Evolutionary conservation across 176 grass and related monocot genomes (phyloP), one percentile per base, ranked within the genome.

Genomic region (Eragrostis curvula): DNA sequence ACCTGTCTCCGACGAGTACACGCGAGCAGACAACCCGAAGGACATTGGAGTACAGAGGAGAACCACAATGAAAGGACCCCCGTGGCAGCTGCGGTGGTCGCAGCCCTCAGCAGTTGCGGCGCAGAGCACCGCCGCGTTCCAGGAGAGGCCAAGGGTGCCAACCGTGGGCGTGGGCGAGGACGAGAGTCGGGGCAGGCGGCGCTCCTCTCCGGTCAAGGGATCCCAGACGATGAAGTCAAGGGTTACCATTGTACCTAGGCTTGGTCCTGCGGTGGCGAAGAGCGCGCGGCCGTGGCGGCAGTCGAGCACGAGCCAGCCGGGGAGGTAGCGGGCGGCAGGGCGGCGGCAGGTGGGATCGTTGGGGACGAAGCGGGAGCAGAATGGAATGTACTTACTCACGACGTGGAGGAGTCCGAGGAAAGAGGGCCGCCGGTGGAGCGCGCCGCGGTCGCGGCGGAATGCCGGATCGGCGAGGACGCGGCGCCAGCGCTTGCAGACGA

Each of bases 361-460:
- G 12, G n/a, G 68, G 68, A 70, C n/a, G 68, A 9, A 47, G n/a
- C 43, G 23, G 12, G 43, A 48, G n/a, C 4, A 2, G 43, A 16
- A 47, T 2, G 68, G 68, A 0, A 6, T 3, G 2, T 8, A 1
- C 0, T 0, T 7, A 0, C 1, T 24, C 6, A 10, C 23, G 12
- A 49, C 4, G n/a, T 6, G 24, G 2, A 71, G 0, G 12, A 71
- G 9, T n/a, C 68, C 43, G n/a, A 27, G 11, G 43, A 70, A 5
- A 2, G 42, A 6, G 23, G 68, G 68, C 23, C 0, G 14, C n/a
- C 12, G n/a, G n/a, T 70, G 43, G n/a, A 47, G 68, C 42, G n/a
- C 68, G 7, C 30, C 16, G 14, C 5, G 63, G 32, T 17, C 32
- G 7, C 64, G 64, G 32, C 30, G 64, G 32, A 66, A 66, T 10